These are phyloP conservation scores for Xylaria polymorpha DNA, from an alignment of 2,329 filamentous ascomycete species.

Conservation along the genomic window DNA sequence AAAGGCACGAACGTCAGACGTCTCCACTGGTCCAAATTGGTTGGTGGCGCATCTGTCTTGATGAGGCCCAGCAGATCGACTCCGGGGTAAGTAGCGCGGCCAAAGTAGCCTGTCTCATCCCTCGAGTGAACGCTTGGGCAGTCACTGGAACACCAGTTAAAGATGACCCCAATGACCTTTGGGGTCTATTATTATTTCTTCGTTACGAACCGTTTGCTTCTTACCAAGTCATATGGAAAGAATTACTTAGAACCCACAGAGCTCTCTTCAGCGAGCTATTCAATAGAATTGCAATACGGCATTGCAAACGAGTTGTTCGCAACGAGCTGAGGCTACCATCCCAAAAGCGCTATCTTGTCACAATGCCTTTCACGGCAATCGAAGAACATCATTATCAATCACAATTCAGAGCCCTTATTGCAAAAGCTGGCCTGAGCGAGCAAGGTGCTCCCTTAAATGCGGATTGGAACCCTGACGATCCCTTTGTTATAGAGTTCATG, in stretches of 20 bases:
- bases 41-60: constrained; percentile 87
- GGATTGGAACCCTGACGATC: constrained; percentile 73
- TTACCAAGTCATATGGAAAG: constrained; percentile 73
- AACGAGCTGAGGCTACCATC: constrained; percentile 82
- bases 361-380: constrained; percentile 87
- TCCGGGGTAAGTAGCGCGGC: constrained; percentile 87
- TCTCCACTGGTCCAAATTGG: constrained; percentile 83
- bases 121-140: constrained; percentile 88
- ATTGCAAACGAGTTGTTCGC: constrained; percentile 85
- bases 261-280: constrained; percentile 76
- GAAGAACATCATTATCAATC: constrained; percentile 90
- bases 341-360: constrained; percentile 88
- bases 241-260: constrained; percentile 70
- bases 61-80: constrained; percentile 93
- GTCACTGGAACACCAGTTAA: constrained; percentile 91
- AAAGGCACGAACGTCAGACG: constrained; percentile 72
- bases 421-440: constrained; percentile 72
- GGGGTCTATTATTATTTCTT: constrained; percentile 84
- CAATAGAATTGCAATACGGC: constrained; percentile 77
- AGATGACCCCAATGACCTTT: constrained; percentile 80
- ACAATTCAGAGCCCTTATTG: constrained; percentile 79
- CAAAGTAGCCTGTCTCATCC: constrained; percentile 80
- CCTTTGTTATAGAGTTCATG: constrained; percentile 74
- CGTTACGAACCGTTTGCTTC: constrained; percentile 80
- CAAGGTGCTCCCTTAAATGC: constrained; percentile 71